Conservation (phyloP, 345 rosid genomes). For the Rhodamnia argentea region DNA sequence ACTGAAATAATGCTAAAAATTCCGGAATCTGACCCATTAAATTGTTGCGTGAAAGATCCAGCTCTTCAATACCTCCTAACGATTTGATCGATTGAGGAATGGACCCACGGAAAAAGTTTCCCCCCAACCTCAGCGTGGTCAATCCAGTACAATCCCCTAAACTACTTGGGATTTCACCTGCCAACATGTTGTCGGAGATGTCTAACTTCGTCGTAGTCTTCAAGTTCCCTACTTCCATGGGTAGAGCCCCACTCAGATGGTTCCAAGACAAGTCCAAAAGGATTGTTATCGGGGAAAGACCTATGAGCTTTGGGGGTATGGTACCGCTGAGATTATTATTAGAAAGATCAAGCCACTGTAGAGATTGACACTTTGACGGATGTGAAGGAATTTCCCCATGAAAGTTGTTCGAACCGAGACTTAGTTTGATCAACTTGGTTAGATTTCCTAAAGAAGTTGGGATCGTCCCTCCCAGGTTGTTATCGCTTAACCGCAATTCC, state of each 20-base stretch:
- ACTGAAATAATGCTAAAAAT: too few relatives aligned
- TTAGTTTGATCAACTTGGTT: background rate
- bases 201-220: rapidly evolving
- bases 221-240: background rate
- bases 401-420: background rate
- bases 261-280: background rate
- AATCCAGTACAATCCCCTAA: background rate
- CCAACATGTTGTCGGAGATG: background rate
- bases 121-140: rapidly evolving
- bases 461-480: background rate
- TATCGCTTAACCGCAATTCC: rapidly evolving
- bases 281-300: background rate
- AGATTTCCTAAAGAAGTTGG: background rate
- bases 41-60: too few relatives aligned
- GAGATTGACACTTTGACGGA: background rate
- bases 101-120: background rate
- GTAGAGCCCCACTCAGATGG: background rate
- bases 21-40: too few relatives aligned
- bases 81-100: too few relatives aligned
- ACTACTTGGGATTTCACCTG: background rate
- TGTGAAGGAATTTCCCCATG: conserved; percentile 1
- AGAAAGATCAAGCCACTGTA: background rate
- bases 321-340: background rate
- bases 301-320: background rate
- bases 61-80: too few relatives aligned